A percentile compares a stretch with the other conserved stretches of the same genome.
phyloP scores from a whole-genome alignment of 1,284 basidiomycete genomes.

The Puccinia triticina region DNA sequence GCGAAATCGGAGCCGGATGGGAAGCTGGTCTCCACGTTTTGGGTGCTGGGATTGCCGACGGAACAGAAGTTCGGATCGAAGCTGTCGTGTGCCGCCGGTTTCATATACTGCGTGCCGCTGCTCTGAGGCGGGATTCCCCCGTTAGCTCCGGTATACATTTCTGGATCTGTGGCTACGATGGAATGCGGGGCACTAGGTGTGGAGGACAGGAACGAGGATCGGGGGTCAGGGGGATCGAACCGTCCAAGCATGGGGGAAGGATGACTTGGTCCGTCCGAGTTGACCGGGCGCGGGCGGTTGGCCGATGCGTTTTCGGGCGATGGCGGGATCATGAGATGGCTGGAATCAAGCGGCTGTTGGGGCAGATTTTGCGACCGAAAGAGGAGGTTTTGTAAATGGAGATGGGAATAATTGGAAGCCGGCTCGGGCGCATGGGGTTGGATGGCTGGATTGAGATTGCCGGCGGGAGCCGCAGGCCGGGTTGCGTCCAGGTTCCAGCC shows the following conservation, averaged over 20 bases:
- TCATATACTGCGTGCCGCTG: neutral
- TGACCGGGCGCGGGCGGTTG: neutral
- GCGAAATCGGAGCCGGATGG: neutral
- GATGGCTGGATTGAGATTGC: neutral
- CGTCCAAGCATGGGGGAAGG: neutral
- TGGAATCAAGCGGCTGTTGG: neutral
- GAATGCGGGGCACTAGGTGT: neutral
- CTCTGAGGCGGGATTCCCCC: neutral
- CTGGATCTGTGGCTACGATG: neutral
- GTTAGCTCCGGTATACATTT: neutral
- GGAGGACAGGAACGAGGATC: neutral
- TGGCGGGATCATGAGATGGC: too few relatives aligned
- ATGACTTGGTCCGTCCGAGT: neutral
- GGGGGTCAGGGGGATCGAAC: neutral
- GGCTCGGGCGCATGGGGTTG: neutral
- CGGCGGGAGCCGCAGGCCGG: neutral
- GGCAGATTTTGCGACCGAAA: neutral
- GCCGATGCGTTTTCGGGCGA: too few relatives aligned
- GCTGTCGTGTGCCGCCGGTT: neutral
- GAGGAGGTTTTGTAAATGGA: conserved; percentile 16
- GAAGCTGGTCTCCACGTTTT: neutral
- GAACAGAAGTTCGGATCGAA: neutral
- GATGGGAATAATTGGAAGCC: neutral
- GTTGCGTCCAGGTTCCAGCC: neutral
- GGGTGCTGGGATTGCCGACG: neutral